These are phyloP conservation scores for Candida orba DNA, from an alignment of 805 yeast genomes.

Conservation along the genomic window DNA sequence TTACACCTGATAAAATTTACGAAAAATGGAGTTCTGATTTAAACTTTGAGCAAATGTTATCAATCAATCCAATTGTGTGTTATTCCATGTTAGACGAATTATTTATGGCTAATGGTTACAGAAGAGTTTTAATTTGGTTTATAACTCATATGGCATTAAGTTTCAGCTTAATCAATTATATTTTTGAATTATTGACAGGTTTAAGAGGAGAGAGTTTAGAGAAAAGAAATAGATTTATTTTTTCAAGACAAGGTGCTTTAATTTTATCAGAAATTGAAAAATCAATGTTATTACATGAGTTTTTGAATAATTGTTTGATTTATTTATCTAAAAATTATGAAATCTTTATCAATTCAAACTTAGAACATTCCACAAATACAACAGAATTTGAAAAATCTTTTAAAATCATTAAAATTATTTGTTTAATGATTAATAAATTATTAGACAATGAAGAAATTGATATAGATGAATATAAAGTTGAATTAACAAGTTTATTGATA, in stretches of 20 bases:
- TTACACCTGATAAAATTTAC: conserved; percentile 46
- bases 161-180: conserved; percentile 50
- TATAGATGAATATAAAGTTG: conserved; percentile 47
- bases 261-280: conserved; percentile 51
- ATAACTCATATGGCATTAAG: conserved; percentile 55
- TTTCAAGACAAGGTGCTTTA: conserved; percentile 52
- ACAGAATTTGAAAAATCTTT: conserved; percentile 24
- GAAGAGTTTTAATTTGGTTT: conserved; percentile 61
- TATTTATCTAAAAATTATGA: conserved; percentile 32
- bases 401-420: conserved; percentile 44
- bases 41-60: conserved; percentile 46
- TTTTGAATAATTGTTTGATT: conserved; percentile 48
- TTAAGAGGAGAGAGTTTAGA: conserved; percentile 40
- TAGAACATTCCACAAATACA: conserved; percentile 12
- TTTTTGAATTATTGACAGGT: conserved; percentile 52
- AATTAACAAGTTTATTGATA: conserved; percentile 51
- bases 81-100: conserved; percentile 60
- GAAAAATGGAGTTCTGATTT: conserved; percentile 35
- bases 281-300: conserved; percentile 64
- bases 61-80: conserved; percentile 44
- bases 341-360: conserved; percentile 4
- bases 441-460: conserved; percentile 38
- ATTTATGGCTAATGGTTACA: conserved; percentile 58
- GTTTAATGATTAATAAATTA: conserved; percentile 55
- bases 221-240: conserved; percentile 23